phyloP scores from a whole-genome alignment of 2,329 filamentous ascomycete species.

The Colletotrichum siamense region DNA sequence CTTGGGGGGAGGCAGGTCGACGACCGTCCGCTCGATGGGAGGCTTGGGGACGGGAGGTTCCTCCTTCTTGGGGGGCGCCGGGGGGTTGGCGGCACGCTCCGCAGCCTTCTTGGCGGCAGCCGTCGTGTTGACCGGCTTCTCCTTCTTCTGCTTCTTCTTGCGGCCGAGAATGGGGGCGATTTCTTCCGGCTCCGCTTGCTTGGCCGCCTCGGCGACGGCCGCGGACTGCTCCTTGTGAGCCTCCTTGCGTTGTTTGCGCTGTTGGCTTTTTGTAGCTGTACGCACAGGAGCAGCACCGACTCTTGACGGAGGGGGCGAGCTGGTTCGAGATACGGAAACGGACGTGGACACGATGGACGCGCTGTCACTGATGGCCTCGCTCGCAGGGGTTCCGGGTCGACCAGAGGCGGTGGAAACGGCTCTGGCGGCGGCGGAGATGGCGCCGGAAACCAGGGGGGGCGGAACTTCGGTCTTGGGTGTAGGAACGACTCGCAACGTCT shows the following conservation, averaged over 20 bases:
- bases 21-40: conserved; percentile 27
- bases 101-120: conserved; percentile 19
- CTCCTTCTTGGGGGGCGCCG: conserved; percentile 22
- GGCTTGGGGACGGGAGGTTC: conserved; percentile 17
- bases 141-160: conserved; percentile 87
- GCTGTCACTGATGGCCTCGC: conserved; percentile 78
- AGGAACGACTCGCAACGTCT: conserved; percentile 73
- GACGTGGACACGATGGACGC: conserved; percentile 77
- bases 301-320: conserved; percentile 66
- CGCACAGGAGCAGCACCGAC: conserved; percentile 75
- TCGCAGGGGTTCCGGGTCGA: conserved; percentile 74
- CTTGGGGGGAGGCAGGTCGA: conserved; percentile 24
- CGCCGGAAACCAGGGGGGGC: conserved; percentile 27
- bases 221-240: conserved; percentile 68
- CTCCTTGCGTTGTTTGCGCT: conserved; percentile 78
- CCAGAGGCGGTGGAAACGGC: conserved; percentile 51
- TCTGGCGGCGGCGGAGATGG: conserved; percentile 36
- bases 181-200: conserved; percentile 59
- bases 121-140: conserved; percentile 47
- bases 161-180: conserved; percentile 77
- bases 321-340: conserved; percentile 70
- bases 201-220: conserved; percentile 54
- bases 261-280: conserved; percentile 77
- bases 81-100: conserved; percentile 1
- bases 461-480: conserved; percentile 67